Evolutionary conservation across 2,329 filamentous ascomycete species (phyloP), one percentile per base, ranked within the genome.

Genomic region (Colletotrichum sp.): DNA sequence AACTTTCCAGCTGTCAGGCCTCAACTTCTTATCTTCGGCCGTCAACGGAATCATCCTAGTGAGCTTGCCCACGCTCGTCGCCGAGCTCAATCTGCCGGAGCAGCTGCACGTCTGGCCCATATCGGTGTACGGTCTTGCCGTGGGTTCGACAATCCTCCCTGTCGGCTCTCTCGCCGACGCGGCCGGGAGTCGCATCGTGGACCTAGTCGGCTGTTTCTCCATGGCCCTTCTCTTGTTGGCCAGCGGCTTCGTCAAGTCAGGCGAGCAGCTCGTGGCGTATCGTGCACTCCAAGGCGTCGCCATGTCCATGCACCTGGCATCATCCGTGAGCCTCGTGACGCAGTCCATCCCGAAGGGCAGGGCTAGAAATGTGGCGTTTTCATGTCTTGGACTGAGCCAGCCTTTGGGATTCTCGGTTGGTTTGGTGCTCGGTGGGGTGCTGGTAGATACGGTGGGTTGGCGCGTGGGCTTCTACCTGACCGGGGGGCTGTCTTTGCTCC

Each of bases 401-500:
- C 86, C 88, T 0, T 79, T 90, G 0, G 89, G 89, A 0, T 91
- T 89, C 77, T 88, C 87, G 0, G 78, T 89, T 10, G 89, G 89
- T 0, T 80, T 91, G 0, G 86, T 91, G 2, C 77, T 90, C 1
- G 88, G 86, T 12, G 89, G 89, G 15, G 80, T 90, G 2, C 80
- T 90, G 15, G 82, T 87, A 8, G 86, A 89, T 59, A 85, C 83
- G 0, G 79, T 86, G 6, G 88, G 88, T 2, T 90, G 89, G 89
- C 82, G 88, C 6, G 82, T 83, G 2, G 87, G 85, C 5, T 90
- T 87, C 78, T 90, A 88, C 71, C 87, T 13, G 81, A 81, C 26
- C 84, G 82, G 3, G 82, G 78, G 9, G 57, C 66, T 60, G 9
- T 18, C 21, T 5, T 13, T 68, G 13, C 39, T 68, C 18, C 21